phyloP scores from a whole-genome alignment of 2,329 filamentous ascomycete species.

The Fonsecaea pugnacius region DNA sequence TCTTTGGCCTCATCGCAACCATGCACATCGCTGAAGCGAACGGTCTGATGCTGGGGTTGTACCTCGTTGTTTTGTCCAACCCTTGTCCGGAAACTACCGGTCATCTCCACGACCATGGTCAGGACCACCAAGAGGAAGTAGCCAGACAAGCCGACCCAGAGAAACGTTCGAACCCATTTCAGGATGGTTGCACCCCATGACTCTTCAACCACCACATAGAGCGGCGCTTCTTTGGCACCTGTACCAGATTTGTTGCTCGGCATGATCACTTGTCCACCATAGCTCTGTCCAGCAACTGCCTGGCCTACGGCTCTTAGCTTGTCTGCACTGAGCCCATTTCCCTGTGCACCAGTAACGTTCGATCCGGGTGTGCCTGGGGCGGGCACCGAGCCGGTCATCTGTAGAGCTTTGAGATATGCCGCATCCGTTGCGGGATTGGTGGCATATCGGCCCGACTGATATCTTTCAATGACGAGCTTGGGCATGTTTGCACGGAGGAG shows the following conservation, averaged over 20 bases:
- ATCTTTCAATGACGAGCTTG: constrained; percentile 86
- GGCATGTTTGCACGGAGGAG: constrained; percentile 91
- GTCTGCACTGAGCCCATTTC: constrained; percentile 56
- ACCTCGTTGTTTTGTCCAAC: constrained; percentile 77
- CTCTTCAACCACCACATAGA: constrained; percentile 96
- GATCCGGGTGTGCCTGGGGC: constrained; percentile 34
- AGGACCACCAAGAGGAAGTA: constrained; percentile 81
- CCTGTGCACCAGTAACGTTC: constrained; percentile 2
- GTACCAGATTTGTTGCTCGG: constrained; percentile 58
- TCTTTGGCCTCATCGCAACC: constrained; percentile 98
- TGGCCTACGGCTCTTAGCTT: constrained; percentile 80
- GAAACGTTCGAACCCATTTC: constrained; percentile 86
- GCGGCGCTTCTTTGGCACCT: constrained; percentile 79
- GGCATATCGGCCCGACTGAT: constrained; percentile 83
- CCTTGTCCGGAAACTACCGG: constrained; percentile 69
- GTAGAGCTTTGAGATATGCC: constrained; percentile 76
- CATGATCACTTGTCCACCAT: constrained; percentile 59
- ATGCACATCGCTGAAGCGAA: constrained; percentile 90
- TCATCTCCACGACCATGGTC: constrained; percentile 79
- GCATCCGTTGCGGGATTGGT: constrained; percentile 77
- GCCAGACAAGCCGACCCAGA: constrained; percentile 75
- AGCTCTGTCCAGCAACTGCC: constrained; percentile 73
- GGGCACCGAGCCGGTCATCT: constrained; percentile 57
- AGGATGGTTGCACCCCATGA: constrained; percentile 78
- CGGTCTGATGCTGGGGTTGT: constrained; percentile 88